These are phyloP conservation scores for Huntiella savannae DNA, from an alignment of 2,329 filamentous ascomycete genomes.

Conservation along the genomic window DNA sequence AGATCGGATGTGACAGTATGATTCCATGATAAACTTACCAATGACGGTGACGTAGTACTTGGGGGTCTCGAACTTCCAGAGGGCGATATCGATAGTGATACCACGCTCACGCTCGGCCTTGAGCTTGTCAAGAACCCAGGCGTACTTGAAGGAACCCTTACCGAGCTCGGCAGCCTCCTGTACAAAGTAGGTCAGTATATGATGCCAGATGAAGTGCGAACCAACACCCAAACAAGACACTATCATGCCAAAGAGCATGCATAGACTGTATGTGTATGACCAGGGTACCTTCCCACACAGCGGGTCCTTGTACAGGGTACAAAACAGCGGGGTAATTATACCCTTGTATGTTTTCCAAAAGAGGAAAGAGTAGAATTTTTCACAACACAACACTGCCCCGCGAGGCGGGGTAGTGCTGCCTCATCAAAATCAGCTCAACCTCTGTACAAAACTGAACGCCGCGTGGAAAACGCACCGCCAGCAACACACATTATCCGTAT, in stretches of 20 bases:
- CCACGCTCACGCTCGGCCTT: constrained; percentile 99
- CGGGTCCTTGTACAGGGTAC: background rate
- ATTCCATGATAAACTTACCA: constrained; percentile 34
- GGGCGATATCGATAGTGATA: constrained; percentile 99
- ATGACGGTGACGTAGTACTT: constrained; percentile 98
- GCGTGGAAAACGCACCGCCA: too few species aligned
- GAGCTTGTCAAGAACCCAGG: constrained; percentile 99
- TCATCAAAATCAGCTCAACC: constrained; percentile 7
- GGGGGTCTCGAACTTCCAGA: constrained; percentile 99
- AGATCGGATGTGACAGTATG: background rate
- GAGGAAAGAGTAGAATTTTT: constrained; percentile 10
- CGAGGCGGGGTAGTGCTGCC: background rate
- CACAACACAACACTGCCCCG: background rate
- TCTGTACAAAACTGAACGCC: constrained; percentile 11
- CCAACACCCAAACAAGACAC: background rate
- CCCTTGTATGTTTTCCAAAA: constrained; percentile 13
- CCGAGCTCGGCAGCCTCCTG: constrained; percentile 97
- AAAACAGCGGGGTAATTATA: constrained; percentile 5
- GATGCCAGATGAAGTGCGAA: background rate
- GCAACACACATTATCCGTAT: too few species aligned
- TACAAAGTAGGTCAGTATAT: constrained; percentile 14
- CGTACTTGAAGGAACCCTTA: constrained; percentile 99
- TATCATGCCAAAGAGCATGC: constrained; percentile 1
- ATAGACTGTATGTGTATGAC: background rate
- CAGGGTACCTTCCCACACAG: background rate